Base-by-base conservation (phyloP, 2,329 filamentous ascomycete genomes). In the Diaporthe ilicicola region DNA sequence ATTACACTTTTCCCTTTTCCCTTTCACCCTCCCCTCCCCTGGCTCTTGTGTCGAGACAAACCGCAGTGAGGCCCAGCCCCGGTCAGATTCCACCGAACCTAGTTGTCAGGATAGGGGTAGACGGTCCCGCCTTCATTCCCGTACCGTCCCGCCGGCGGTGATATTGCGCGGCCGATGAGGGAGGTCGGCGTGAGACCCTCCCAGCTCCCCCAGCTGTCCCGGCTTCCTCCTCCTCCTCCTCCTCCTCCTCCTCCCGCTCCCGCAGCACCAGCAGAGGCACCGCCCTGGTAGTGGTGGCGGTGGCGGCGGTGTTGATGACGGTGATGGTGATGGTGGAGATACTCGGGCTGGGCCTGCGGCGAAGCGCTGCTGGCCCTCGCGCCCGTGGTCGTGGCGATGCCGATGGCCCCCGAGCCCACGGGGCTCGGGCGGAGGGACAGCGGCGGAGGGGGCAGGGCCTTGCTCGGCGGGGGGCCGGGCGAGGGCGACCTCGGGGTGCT, bases 121-220 rank as follows among this genome's bases (percentile, higher is more conserved):
- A 68, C 32, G 34, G 66, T 68, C 54, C 53, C 53, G 22, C 17
- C 53, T n/a, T 32, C 53, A 8, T 34, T 34, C 32, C 53, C 29
- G n/a, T 19, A 2, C 29, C 42, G 53, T 9, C 42, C 39, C 42
- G 44, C 44, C 42, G 66, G 55, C 48, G 70, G 70, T 32, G 70
- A 68, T 13, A 71, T 65, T 15, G 70, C 67, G 17, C 68, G 39
- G 37, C 70, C 67, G 32, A 70, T 61, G 24, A 70, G 37, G 3
- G 56, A 65, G 42, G 65, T 19, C 15, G 50, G 39, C 15, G 42
- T 32, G 19, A 42, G 32, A 13, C 59, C 70, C 59, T 67, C 71
- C 69, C 71, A 71, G 50, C 71, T 71, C 4, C 69, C 71, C 71
- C 71, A 73, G 17, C 71, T 73, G 3, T 59, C 69, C 37, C 62